Conservation (phyloP, 2,329 filamentous ascomycete species). For the Trichophyton verrucosum region DNA sequence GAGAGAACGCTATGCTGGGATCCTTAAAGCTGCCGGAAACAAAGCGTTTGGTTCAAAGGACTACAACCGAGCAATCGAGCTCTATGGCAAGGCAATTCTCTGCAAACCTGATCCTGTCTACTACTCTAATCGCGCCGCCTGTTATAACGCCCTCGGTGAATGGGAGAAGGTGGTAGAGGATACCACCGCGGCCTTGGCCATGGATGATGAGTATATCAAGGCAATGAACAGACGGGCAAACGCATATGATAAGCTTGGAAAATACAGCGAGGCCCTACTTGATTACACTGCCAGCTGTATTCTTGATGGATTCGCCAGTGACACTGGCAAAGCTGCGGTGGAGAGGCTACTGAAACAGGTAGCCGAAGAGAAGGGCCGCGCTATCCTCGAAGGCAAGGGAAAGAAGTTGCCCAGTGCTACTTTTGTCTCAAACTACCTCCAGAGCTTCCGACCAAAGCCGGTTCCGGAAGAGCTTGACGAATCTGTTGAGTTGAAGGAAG, state of each 20-base stretch:
- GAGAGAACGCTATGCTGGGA: slow-evolving; percentile 73
- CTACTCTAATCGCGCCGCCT: slow-evolving; percentile 96
- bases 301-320: slow-evolving; percentile 93
- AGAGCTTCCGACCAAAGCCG: slow-evolving; percentile 82
- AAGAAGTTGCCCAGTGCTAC: slow-evolving; percentile 89
- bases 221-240: slow-evolving; percentile 92
- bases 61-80: slow-evolving; percentile 82
- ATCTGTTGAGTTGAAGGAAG: slow-evolving; percentile 60
- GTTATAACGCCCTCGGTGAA: slow-evolving; percentile 82
- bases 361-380: slow-evolving; percentile 84
- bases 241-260: slow-evolving; percentile 85
- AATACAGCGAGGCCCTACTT: slow-evolving; percentile 85
- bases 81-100: slow-evolving; percentile 90
- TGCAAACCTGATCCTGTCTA: slow-evolving; percentile 97
- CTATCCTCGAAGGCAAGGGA: slow-evolving; percentile 65
- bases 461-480: slow-evolving; percentile 75
- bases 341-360: slow-evolving; percentile 94
- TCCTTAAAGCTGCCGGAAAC: slow-evolving; percentile 91
- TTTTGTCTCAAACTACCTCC: slow-evolving; percentile 96
- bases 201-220: slow-evolving; percentile 95
- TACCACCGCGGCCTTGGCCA: slow-evolving; percentile 82
- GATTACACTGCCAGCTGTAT: slow-evolving; percentile 99
- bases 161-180: slow-evolving; percentile 97
- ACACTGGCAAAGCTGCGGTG: slow-evolving; percentile 74
- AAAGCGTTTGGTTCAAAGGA: slow-evolving; percentile 91